Conservation (phyloP, 2,329 filamentous ascomycete species). For the Ascomycota sp. region DNA sequence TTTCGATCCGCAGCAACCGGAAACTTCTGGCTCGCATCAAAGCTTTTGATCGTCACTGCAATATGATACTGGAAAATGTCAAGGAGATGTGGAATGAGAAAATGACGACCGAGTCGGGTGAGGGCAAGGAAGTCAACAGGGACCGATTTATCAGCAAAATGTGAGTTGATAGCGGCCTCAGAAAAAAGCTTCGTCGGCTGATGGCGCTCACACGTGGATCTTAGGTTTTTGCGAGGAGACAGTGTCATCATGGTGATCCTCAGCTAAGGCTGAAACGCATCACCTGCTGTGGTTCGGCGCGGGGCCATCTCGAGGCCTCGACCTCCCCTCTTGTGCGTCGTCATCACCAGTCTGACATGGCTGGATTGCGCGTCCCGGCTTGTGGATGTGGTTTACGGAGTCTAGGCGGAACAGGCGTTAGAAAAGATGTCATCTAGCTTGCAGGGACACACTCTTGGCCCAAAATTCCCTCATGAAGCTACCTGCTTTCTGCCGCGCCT, state of each 20-base stretch:
- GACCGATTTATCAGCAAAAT: conserved; percentile 97
- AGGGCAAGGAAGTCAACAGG: conserved; percentile 65
- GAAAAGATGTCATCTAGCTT: conserved; percentile 7
- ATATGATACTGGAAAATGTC: conserved; percentile 94
- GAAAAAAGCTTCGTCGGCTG: no score
- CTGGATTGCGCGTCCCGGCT: no score
- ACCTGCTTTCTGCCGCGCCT: no score
- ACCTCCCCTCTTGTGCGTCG: no score
- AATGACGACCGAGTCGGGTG: conserved; percentile 50
- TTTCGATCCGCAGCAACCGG: conserved; percentile 94
- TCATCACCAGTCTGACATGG: no score
- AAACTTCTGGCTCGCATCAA: conserved; percentile 95
- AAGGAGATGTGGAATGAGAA: conserved; percentile 98
- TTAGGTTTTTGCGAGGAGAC: conserved; percentile 75
- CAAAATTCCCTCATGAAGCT: no score
- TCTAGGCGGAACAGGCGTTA: conserved; percentile 16
- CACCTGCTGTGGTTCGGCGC: no score
- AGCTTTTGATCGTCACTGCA: conserved; percentile 96
- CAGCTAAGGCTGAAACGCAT: conserved; percentile 31
- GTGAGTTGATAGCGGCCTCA: no score
- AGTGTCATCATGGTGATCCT: conserved; percentile 74
- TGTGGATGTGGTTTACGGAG: no score
- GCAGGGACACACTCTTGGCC: no score
- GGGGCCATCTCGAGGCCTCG: conserved; percentile 10
- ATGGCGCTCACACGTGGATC: no score